Evolutionary conservation across 2,329 filamentous ascomycete species (phyloP).

Genomic region (Leptographium lundbergii): DNA sequence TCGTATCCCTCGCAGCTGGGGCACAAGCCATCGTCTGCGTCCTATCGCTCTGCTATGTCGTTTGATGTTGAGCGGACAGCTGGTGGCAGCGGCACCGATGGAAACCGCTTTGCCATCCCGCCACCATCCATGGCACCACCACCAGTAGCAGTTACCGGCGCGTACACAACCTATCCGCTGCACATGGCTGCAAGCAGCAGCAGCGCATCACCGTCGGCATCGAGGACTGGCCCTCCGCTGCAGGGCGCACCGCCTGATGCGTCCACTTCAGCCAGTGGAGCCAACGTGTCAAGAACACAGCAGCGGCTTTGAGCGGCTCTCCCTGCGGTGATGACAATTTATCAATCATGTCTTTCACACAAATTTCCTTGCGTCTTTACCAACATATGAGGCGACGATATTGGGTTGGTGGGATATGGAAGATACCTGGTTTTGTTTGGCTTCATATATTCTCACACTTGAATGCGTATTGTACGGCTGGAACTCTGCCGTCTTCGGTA

Average conservation of each 20-base stretch:
- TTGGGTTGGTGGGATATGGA: neutral
- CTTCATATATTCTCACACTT: neutral
- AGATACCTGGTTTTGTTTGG: neutral
- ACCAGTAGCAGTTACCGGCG: neutral
- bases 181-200: neutral
- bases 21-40: constrained; percentile 14
- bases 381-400: neutral
- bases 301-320: neutral
- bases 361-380: neutral
- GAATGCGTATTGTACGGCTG: neutral
- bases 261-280: neutral
- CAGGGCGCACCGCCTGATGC: neutral
- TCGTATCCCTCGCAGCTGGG: constrained; percentile 12
- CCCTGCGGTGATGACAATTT: neutral
- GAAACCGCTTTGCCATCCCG: constrained; percentile 1
- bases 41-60: constrained; percentile 17
- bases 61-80: constrained; percentile 29
- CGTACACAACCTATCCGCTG: neutral
- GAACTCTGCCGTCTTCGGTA: neutral
- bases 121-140: neutral
- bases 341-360: neutral
- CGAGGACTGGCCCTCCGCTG: neutral
- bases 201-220: constrained; percentile 4
- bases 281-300: neutral
- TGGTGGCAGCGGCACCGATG: neutral